Evolutionary conservation across 116 monocot genomes (phyloP).

Genomic region (Zostera marina): DNA sequence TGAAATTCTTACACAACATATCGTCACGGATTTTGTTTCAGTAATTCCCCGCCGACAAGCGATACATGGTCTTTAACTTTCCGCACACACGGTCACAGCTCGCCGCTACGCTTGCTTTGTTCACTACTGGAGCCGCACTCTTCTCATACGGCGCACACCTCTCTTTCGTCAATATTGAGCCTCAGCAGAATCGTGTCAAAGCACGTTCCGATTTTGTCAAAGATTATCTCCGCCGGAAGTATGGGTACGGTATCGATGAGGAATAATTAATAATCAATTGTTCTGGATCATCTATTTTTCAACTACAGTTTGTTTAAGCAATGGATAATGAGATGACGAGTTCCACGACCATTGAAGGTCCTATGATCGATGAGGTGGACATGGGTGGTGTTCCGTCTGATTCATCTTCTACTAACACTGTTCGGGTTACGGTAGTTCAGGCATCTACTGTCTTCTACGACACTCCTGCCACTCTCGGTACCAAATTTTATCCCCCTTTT

Average conservation of each 20-base stretch:
- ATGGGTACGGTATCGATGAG: slow-evolving; percentile 19
- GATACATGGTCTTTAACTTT: slow-evolving; percentile 14
- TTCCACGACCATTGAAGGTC: slow-evolving; percentile 6
- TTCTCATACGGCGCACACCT: slow-evolving; percentile 54
- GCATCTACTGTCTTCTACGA: slow-evolving; percentile 90
- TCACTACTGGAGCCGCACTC: slow-evolving; percentile 25
- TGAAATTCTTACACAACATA: no score
- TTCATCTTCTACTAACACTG: slow-evolving; percentile 9
- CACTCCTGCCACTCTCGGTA: slow-evolving; percentile 77
- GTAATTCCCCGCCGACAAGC: no score
- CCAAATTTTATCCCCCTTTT: background rate
- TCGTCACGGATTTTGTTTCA: no score
- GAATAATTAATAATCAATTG: no score
- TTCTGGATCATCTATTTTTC: no score
- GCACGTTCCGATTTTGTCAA: slow-evolving; percentile 51
- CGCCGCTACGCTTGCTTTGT: slow-evolving; percentile 19
- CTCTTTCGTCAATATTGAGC: slow-evolving; percentile 56
- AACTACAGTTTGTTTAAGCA: no score
- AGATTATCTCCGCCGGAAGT: slow-evolving; percentile 47
- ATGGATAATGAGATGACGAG: background rate
- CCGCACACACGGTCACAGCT: slow-evolving; percentile 35
- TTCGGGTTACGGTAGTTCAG: slow-evolving; percentile 63
- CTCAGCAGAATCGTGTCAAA: slow-evolving; percentile 48
- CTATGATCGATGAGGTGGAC: slow-evolving; percentile 25
- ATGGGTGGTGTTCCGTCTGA: slow-evolving; percentile 15